Conservation (phyloP, 2,329 filamentous ascomycete genomes). For the Aureobasidium sp. region DNA sequence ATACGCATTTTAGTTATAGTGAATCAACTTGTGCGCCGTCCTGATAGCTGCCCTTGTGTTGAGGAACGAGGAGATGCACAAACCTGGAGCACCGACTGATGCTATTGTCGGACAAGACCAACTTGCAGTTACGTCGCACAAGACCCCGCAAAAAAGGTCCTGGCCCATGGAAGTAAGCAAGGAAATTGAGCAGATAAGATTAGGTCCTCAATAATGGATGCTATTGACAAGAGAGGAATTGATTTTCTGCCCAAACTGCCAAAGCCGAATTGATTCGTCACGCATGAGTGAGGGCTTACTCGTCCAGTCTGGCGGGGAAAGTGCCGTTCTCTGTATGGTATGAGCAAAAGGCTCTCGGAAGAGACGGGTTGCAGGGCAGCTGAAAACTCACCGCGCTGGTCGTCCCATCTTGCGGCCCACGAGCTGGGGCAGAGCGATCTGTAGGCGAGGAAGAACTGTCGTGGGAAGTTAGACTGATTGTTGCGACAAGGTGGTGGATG, state of each 20-base stretch:
- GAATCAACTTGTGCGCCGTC: conserved; percentile 15
- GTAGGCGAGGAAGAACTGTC: conserved; percentile 91
- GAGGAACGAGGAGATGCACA: too few relatives aligned
- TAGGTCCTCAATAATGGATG: conserved; percentile 13
- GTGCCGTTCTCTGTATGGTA: conserved; percentile 45
- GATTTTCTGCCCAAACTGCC: background rate
- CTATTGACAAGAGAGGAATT: conserved; percentile 12
- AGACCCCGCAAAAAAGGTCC: background rate
- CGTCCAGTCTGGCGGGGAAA: conserved; percentile 47
- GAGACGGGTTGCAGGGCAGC: background rate
- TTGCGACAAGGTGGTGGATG: background rate
- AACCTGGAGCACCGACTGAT: too few relatives aligned
- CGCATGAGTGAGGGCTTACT: conserved; percentile 28
- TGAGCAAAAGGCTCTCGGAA: background rate
- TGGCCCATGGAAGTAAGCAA: background rate
- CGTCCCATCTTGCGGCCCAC: conserved; percentile 94
- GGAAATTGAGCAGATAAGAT: conserved; percentile 1
- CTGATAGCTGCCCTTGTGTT: conserved; percentile 14
- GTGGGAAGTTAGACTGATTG: background rate
- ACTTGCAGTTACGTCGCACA: too few relatives aligned
- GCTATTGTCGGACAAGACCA: too few relatives aligned
- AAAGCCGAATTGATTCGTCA: conserved; percentile 4
- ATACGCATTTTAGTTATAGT: conserved; percentile 14
- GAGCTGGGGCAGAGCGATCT: conserved; percentile 92
- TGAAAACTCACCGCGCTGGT: conserved; percentile 72